phyloP scores from a whole-genome alignment of 2,329 filamentous ascomycete genomes.

The Nigrospora oryzae region DNA sequence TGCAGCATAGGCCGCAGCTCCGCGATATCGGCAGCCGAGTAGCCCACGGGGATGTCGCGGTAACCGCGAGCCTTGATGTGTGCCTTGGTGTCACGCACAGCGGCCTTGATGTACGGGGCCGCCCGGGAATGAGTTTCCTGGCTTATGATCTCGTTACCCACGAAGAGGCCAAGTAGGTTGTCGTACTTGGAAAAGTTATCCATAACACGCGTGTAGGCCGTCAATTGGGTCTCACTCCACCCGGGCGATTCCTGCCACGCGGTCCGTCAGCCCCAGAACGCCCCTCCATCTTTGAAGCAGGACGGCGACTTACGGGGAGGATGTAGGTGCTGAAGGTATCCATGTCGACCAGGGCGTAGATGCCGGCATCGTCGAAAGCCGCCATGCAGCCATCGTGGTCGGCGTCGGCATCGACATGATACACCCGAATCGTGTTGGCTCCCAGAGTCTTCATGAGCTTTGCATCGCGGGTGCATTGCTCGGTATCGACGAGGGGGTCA shows the following conservation, averaged over 20 bases:
- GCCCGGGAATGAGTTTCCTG: slow-evolving; percentile 44
- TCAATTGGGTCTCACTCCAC: slow-evolving; percentile 67
- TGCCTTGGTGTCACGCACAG: slow-evolving; percentile 68
- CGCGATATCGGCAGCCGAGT: slow-evolving; percentile 72
- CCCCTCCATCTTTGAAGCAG: neutral
- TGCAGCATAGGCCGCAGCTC: slow-evolving; percentile 39
- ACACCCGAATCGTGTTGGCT: slow-evolving; percentile 56
- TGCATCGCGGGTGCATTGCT: slow-evolving; percentile 50
- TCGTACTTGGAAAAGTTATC: slow-evolving; percentile 56
- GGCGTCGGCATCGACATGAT: slow-evolving; percentile 52
- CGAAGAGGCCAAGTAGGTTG: slow-evolving; percentile 61
- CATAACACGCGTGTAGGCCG: slow-evolving; percentile 51
- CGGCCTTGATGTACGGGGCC: slow-evolving; percentile 60
- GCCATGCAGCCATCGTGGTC: slow-evolving; percentile 55
- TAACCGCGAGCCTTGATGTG: slow-evolving; percentile 67
- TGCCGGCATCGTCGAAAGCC: slow-evolving; percentile 56
- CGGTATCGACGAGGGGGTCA: slow-evolving; percentile 43
- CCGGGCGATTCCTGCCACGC: slow-evolving; percentile 42
- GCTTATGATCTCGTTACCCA: slow-evolving; percentile 69
- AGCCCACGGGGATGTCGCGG: slow-evolving; percentile 63
- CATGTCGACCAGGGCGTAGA: slow-evolving; percentile 57
- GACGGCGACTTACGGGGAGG: slow-evolving; percentile 37
- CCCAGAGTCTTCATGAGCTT: slow-evolving; percentile 53
- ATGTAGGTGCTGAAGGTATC: slow-evolving; percentile 57
- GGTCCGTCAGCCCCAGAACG: neutral